Percentiles rank a stretch among this genome's conserved stretches.
Evolutionary conservation across 2,329 filamentous ascomycete genomes (phyloP).

Genomic region (Madurella fahalii): DNA sequence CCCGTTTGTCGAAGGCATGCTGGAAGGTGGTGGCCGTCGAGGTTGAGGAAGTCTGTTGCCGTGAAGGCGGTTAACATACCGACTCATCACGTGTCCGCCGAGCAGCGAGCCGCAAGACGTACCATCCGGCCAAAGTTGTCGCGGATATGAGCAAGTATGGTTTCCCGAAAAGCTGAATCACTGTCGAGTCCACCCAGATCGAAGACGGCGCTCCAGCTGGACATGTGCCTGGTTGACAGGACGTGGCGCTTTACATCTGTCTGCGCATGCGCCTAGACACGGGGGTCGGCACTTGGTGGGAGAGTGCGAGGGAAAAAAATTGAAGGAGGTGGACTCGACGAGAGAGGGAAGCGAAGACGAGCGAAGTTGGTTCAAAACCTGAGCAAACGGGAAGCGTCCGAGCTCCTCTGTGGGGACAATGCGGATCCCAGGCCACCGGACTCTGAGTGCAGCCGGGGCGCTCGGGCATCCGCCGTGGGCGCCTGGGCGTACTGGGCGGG

Average conservation of each 20-base stretch:
- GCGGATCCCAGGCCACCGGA: not conserved
- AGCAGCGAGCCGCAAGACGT: conserved; percentile 5
- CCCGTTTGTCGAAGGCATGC: conserved; percentile 73
- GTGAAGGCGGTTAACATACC: conserved; percentile 11
- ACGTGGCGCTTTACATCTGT: conserved; percentile 25
- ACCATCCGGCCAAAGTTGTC: conserved; percentile 29
- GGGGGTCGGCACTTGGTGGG: conserved; percentile 8
- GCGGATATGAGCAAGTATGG: conserved; percentile 26
- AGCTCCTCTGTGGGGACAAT: conserved; percentile 10
- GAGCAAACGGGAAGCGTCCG: conserved; percentile 11
- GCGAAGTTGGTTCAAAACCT: conserved; percentile 12
- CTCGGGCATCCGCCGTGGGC: too few species aligned
- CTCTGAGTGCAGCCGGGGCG: conserved; percentile 6
- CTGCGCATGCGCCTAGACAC: conserved; percentile 6
- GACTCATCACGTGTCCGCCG: not conserved
- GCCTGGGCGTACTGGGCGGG: too few species aligned
- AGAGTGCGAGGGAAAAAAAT: conserved; percentile 13
- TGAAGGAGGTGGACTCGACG: conserved; percentile 15
- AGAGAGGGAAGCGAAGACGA: conserved; percentile 6
- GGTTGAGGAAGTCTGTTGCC: conserved; percentile 61
- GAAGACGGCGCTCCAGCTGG: conserved; percentile 27
- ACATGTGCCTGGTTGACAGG: conserved; percentile 25
- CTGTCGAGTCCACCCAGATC: conserved; percentile 18
- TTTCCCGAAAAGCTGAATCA: conserved; percentile 26
- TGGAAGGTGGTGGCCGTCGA: conserved; percentile 68